A percentile compares a stretch with the other conserved stretches of the same genome.
Conservation (phyloP, 495 filamentous ascomycete genomes). For the Aspergillus saccharolyticus region DNA sequence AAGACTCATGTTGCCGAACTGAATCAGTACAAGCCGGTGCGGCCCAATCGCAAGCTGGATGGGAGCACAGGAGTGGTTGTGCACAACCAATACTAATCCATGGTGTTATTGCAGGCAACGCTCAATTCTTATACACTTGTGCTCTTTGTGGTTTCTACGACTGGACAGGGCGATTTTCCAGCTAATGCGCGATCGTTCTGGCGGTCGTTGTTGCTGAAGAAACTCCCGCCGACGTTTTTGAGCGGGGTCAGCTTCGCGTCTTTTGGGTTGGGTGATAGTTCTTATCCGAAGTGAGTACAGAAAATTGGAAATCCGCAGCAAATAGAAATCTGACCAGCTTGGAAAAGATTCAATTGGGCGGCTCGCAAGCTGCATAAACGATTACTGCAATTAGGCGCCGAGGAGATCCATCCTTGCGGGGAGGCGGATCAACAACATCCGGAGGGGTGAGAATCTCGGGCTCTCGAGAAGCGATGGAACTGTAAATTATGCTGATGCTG, state of each 20-base stretch:
- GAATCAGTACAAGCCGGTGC: constrained; percentile 69
- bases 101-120: constrained; percentile 28
- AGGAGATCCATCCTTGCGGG: constrained; percentile 67
- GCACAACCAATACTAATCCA: constrained; percentile 6
- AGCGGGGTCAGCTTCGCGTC: constrained; percentile 63
- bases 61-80: background rate
- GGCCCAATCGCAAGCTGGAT: constrained; percentile 20
- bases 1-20: constrained; percentile 66
- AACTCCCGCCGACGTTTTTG: constrained; percentile 67
- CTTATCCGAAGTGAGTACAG: constrained; percentile 70
- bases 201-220: constrained; percentile 74
- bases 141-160: constrained; percentile 82
- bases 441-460: constrained; percentile 66
- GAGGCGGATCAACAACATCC: constrained; percentile 91
- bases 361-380: constrained; percentile 81
- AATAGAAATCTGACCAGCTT: constrained; percentile 8
- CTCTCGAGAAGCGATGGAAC: constrained; percentile 18
- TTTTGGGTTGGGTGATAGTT: constrained; percentile 92
- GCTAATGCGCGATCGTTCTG: constrained; percentile 75
- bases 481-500: constrained; percentile 15
- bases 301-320: background rate
- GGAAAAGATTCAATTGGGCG: constrained; percentile 82
- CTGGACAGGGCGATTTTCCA: constrained; percentile 91
- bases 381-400: constrained; percentile 78
- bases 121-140: constrained; percentile 54